Percentiles rank a stretch among this genome's conserved stretches.
Evolutionary conservation across 805 yeast genomes (phyloP).

Genomic region (Saccharomycopsis amapae): DNA sequence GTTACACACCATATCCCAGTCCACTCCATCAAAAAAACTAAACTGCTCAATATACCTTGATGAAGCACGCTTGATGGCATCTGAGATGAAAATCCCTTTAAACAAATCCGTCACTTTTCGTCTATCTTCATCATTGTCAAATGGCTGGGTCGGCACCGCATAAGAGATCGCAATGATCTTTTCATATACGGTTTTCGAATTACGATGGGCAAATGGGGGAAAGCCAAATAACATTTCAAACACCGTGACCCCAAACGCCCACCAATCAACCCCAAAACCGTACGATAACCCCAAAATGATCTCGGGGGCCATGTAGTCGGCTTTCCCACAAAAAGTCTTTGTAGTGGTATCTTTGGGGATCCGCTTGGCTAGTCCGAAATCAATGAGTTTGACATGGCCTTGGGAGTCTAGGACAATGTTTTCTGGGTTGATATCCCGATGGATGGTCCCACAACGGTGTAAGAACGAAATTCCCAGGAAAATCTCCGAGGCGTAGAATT

Average conservation of each 20-base stretch:
- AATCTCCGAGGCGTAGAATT: conserved; percentile 8
- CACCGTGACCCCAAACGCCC: conserved; percentile 93
- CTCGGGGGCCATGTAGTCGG: conserved; percentile 95
- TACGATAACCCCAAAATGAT: conserved; percentile 84
- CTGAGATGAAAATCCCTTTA: too few relatives aligned
- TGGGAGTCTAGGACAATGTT: conserved; percentile 48
- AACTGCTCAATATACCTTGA: too few relatives aligned
- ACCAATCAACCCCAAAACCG: conserved; percentile 80
- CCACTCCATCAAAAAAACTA: too few relatives aligned
- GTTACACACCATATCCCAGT: too few relatives aligned
- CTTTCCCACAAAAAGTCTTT: conserved; percentile 85
- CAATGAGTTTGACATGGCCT: conserved; percentile 42
- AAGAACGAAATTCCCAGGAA: conserved; percentile 35
- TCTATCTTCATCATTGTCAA: too few relatives aligned
- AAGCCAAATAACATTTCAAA: conserved; percentile 87
- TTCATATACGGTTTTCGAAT: conserved; percentile 4
- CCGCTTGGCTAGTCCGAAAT: conserved; percentile 43
- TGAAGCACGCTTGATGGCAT: too few relatives aligned
- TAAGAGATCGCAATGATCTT: conserved; percentile 4
- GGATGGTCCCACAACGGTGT: conserved; percentile 65
- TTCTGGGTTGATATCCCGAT: conserved; percentile 76
- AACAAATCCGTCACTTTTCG: too few relatives aligned
- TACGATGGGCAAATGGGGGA: conserved; percentile 83
- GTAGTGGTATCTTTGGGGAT: conserved; percentile 39
- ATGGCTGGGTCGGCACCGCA: too few relatives aligned